Evolutionary conservation across 2,329 filamentous ascomycete species (phyloP).

Genomic region (Escovopsis weberi): DNA sequence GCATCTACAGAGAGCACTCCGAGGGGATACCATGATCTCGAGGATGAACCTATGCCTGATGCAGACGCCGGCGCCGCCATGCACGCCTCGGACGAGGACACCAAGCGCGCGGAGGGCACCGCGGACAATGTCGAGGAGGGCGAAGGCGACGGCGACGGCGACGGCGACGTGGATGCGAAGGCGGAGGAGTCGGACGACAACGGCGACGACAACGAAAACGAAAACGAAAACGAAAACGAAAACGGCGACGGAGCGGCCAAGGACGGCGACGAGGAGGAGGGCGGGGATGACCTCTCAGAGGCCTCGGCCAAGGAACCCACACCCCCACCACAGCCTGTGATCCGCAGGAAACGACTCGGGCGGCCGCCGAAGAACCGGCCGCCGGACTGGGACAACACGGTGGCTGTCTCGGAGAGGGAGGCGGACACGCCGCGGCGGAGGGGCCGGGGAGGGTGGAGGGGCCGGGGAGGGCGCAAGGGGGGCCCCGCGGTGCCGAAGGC

Average conservation of each 20-base stretch:
- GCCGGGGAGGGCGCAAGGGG: conserved; percentile 50
- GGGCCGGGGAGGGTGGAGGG: conserved; percentile 57
- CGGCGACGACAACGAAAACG: conserved; percentile 23
- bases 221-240: conserved; percentile 27
- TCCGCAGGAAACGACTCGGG: conserved; percentile 66
- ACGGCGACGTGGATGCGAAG: conserved; percentile 10
- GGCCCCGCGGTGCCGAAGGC: conserved; percentile 62
- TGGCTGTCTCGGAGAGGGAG: conserved; percentile 39
- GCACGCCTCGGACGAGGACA: conserved; percentile 8
- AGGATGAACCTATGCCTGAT: conserved; percentile 26
- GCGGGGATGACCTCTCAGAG: conserved; percentile 20
- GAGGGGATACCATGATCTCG: conserved; percentile 25
- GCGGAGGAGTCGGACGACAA: conserved; percentile 19
- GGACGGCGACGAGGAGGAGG: conserved; percentile 29
- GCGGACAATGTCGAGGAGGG: conserved; percentile 5
- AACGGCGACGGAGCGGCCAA: conserved; percentile 31
- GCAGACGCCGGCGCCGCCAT: conserved; percentile 9
- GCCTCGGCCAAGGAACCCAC: conserved; percentile 36
- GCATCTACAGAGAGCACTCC: conserved; percentile 26
- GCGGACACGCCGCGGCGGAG: conserved; percentile 46
- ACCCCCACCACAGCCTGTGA: conserved; percentile 41
- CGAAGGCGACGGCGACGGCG: conserved; percentile 28
- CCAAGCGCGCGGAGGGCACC: conserved; percentile 1
- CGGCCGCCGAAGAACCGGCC: conserved; percentile 75
- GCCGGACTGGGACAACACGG: conserved; percentile 58